Evolutionary conservation across 371 early-diverging fungal species (phyloP).

Genomic region (Mortierella sp.): DNA sequence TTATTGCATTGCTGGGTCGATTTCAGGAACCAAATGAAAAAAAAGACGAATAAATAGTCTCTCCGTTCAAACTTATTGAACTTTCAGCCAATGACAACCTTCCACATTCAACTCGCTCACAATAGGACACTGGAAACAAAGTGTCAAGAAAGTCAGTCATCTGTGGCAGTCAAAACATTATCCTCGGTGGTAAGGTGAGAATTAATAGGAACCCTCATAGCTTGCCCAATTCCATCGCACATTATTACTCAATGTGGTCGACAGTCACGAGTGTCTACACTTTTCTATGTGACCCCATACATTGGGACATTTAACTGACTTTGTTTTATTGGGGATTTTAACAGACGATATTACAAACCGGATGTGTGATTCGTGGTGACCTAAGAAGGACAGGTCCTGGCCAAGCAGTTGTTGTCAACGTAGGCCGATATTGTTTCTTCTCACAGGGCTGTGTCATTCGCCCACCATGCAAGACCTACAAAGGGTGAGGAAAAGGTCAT

Average conservation of each 20-base stretch:
- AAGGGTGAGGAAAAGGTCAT: slow-evolving; percentile 74
- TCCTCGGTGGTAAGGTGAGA: slow-evolving; percentile 91
- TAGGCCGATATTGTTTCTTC: slow-evolving; percentile 91
- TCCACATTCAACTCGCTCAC: neutral
- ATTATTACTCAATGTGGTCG: no score
- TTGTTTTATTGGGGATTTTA: neutral
- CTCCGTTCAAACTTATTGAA: neutral
- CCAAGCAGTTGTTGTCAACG: slow-evolving; percentile 88
- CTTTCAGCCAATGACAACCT: neutral
- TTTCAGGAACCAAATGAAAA: slow-evolving; percentile 10
- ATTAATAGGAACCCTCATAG: neutral
- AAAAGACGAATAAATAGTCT: neutral
- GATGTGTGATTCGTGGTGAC: slow-evolving; percentile 94
- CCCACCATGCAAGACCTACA: slow-evolving; percentile 96
- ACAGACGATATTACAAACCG: slow-evolving; percentile 92
- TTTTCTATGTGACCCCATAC: neutral
- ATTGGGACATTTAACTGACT: neutral
- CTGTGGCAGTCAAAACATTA: slow-evolving; percentile 95
- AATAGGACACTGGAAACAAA: slow-evolving; percentile 94
- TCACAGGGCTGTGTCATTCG: slow-evolving; percentile 84
- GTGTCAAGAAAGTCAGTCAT: slow-evolving; percentile 92
- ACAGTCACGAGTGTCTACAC: neutral
- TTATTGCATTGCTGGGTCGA: neutral
- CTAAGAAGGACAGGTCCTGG: slow-evolving; percentile 88
- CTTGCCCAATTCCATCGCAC: neutral